Base-by-base conservation (phyloP, 179 eudicot genomes). In the Gypsophila paniculata region DNA sequence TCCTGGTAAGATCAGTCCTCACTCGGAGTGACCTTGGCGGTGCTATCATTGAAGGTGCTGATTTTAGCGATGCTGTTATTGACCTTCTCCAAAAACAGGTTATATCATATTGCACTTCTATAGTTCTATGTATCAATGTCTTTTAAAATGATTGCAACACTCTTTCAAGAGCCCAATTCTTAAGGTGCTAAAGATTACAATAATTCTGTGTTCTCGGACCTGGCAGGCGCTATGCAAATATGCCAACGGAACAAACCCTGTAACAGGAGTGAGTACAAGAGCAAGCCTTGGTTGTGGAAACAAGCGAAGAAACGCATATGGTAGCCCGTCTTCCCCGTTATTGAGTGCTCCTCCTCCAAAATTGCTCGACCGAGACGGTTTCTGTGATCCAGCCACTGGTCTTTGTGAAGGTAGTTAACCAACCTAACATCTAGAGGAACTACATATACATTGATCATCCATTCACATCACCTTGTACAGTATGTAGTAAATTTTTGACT, bases 1-100 rank as follows among this genome's bases (percentile, higher is more conserved):
- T 91, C 46, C 90, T 91, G 5, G 94, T 74, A 63, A 86, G 99
- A 79, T 74, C 99, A 11, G 99, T 93, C 75, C 91, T 93, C 23
- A 93, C 98, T 32, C 91, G 98, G 7, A 93, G 98, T 82, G 98
- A 93, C 81, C 97, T 93, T 57, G 97, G 83, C 26, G 94, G 96
- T 70, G 98, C 98, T 61, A 69, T 78, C 29, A 89, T 93, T 76
- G 92, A 91, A 64, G 98, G 98, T 54, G 97, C 96, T 58, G 98
- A 93, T 69, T 93, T 93, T 61, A 91, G 99, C 72, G 97, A 94
- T 82, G 98, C 99, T 18, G 99, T 94, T 49, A 10, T 91, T 23
- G 99, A 94, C 79, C 93, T 91, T 49, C 48, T 77, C 29, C 97
- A 91, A 64, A 94, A 91, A 80, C 99, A 85, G 98, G 98, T 93